Evolutionary conservation across 768 basidiomycete species (phyloP).

Genomic region (Nidularia pulvinata): DNA sequence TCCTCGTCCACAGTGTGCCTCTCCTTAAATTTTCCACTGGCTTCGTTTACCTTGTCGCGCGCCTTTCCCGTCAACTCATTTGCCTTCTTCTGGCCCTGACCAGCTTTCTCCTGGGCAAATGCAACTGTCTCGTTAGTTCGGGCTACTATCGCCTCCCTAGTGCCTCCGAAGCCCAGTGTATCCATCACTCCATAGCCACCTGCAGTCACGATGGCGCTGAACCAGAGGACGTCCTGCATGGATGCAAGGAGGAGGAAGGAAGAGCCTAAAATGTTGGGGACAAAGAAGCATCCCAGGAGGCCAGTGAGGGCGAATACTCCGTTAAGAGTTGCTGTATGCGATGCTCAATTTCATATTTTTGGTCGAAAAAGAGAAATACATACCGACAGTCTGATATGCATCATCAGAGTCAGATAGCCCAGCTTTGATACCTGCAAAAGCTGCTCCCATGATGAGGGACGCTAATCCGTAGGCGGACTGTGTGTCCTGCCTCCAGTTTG

Average conservation of each 20-base stretch:
- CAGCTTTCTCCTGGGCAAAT: neutral
- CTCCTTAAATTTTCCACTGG: too few species aligned
- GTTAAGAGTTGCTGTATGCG: slow-evolving; percentile 13
- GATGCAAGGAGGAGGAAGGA: slow-evolving; percentile 15
- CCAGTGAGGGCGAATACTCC: slow-evolving; percentile 13
- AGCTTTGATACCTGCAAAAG: slow-evolving; percentile 16
- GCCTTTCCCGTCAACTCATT: too few species aligned
- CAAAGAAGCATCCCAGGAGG: slow-evolving; percentile 12
- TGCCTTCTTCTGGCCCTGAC: neutral
- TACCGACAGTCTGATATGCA: slow-evolving; percentile 19
- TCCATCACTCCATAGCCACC: slow-evolving; percentile 14
- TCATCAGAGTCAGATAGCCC: slow-evolving; percentile 13
- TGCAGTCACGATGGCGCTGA: slow-evolving; percentile 9
- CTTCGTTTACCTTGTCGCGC: too few species aligned
- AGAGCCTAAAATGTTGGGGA: slow-evolving; percentile 15
- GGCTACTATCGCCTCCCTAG: neutral
- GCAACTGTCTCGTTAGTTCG: neutral
- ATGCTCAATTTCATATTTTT: neutral
- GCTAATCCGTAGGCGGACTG: slow-evolving; percentile 9
- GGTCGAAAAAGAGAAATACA: neutral
- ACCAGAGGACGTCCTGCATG: slow-evolving; percentile 18
- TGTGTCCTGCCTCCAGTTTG: slow-evolving; percentile 9
- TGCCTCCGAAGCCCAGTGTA: slow-evolving; percentile 7
- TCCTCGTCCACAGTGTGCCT: too few species aligned
- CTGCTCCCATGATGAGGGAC: slow-evolving; percentile 17